A percentile compares a stretch with the other conserved stretches of the same genome.
Evolutionary conservation across 768 basidiomycete genomes (phyloP).

Genomic region (Hysterangium stoloniferum): DNA sequence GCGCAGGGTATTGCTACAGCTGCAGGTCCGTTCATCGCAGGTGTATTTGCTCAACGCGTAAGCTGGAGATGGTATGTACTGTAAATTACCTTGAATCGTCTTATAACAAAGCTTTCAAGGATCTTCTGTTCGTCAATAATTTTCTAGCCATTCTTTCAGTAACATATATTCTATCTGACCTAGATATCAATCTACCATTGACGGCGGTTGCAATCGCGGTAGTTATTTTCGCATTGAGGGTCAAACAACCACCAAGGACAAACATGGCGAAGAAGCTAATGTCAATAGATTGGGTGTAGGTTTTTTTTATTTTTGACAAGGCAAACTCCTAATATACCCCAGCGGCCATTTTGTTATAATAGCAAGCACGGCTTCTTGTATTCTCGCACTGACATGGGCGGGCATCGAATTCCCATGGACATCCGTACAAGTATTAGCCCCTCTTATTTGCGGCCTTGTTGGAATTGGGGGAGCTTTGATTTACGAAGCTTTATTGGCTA

Average conservation of each 20-base stretch:
- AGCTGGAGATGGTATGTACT: conserved; percentile 13
- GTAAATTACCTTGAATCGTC: neutral
- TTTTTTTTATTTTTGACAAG: conserved; percentile 12
- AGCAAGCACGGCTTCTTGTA: conserved; percentile 13
- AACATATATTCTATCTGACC: neutral
- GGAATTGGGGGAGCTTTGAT: conserved; percentile 20
- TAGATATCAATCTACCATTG: conserved; percentile 23
- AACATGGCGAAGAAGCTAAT: conserved; percentile 18
- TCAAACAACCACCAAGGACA: conserved; percentile 17
- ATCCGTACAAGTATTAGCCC: conserved; percentile 26
- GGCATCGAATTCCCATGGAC: conserved; percentile 31
- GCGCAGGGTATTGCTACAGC: neutral
- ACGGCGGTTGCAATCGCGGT: conserved; percentile 18
- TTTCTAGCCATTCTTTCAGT: neutral
- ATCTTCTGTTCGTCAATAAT: neutral
- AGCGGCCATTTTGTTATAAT: conserved; percentile 22
- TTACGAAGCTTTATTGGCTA: conserved; percentile 18
- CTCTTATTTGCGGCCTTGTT: conserved; percentile 26
- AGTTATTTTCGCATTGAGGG: conserved; percentile 15
- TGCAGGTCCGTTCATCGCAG: neutral
- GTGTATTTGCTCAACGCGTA: neutral
- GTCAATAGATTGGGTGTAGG: conserved; percentile 26
- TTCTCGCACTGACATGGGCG: conserved; percentile 25
- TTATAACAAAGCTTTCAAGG: neutral
- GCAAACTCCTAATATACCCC: conserved; percentile 17